Percentiles rank a stretch among this genome's conserved stretches.
These are phyloP conservation scores for Trametes sp. DNA, from an alignment of 1,284 basidiomycete species.

Conservation along the genomic window DNA sequence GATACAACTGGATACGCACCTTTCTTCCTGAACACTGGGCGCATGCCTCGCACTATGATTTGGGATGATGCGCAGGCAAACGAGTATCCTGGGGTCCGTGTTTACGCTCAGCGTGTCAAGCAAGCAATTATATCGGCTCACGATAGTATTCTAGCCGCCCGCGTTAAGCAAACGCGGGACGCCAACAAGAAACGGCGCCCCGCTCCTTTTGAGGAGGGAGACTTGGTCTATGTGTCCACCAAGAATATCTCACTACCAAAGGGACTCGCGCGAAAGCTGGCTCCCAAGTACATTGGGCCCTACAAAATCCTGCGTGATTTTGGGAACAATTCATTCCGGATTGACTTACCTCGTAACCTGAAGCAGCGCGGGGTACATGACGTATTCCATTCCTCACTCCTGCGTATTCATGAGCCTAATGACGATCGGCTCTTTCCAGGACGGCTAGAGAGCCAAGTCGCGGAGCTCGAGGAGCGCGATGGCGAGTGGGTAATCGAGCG, in stretches of 20 bases:
- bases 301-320: slow-evolving; percentile 13
- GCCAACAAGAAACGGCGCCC: slow-evolving; percentile 26
- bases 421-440: slow-evolving; percentile 41
- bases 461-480: slow-evolving; percentile 8
- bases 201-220: slow-evolving; percentile 24
- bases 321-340: slow-evolving; percentile 23
- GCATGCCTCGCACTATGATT: slow-evolving; percentile 17
- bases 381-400: slow-evolving; percentile 23
- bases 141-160: slow-evolving; percentile 34
- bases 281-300: slow-evolving; percentile 39
- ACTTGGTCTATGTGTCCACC: slow-evolving; percentile 30
- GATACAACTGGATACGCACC: slow-evolving; percentile 39
- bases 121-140: slow-evolving; percentile 24
- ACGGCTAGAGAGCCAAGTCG: slow-evolving; percentile 23
- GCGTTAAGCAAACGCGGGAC: slow-evolving; percentile 24
- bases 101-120: slow-evolving; percentile 3
- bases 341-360: slow-evolving; percentile 39
- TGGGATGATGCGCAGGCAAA: slow-evolving; percentile 1
- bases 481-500: slow-evolving; percentile 42
- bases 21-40: slow-evolving; percentile 38
- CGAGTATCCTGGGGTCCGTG: slow-evolving; percentile 36
- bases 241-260: slow-evolving; percentile 8
- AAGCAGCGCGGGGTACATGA: slow-evolving; percentile 35
- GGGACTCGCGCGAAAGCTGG: slow-evolving; percentile 15
- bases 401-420: slow-evolving; percentile 37